These are phyloP conservation scores for Ceratocystis smalleyi DNA, from an alignment of 2,329 filamentous ascomycete genomes.

Conservation along the genomic window DNA sequence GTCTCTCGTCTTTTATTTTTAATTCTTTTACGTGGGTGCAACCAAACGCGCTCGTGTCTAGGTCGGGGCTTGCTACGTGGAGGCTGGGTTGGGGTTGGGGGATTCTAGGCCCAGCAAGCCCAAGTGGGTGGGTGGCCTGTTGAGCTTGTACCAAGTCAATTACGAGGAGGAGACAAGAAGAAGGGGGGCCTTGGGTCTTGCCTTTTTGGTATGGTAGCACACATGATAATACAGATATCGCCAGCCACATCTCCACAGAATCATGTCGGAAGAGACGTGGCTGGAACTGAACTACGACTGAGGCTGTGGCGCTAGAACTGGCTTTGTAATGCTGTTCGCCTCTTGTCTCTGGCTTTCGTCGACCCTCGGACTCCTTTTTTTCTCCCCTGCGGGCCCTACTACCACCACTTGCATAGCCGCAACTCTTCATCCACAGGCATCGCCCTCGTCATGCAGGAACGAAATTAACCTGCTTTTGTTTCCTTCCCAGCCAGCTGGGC, in stretches of 20 bases:
- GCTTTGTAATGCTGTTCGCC: neutral
- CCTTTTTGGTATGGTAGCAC: neutral
- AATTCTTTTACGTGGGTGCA: too few species aligned
- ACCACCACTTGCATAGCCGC: too few species aligned
- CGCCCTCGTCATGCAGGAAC: neutral
- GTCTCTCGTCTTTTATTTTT: too few species aligned
- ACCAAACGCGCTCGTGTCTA: too few species aligned
- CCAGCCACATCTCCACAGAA: neutral
- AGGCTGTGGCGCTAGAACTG: neutral
- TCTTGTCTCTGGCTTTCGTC: neutral
- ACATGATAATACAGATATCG: neutral
- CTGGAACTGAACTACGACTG: neutral
- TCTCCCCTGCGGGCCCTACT: neutral
- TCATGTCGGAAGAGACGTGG: neutral
- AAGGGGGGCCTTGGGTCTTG: too few species aligned
- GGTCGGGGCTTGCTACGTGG: too few species aligned
- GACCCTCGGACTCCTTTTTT: neutral
- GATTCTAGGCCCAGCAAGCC: too few species aligned
- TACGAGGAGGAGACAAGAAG: too few species aligned
- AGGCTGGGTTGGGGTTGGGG: too few species aligned
- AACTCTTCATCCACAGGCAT: neutral
- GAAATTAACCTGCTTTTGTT: neutral
- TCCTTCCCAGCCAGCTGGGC: neutral
- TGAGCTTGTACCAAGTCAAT: too few species aligned
- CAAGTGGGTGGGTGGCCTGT: too few species aligned